phyloP scores from a whole-genome alignment of 2,329 filamentous ascomycete genomes.

The Penicillium sclerotiorum region DNA sequence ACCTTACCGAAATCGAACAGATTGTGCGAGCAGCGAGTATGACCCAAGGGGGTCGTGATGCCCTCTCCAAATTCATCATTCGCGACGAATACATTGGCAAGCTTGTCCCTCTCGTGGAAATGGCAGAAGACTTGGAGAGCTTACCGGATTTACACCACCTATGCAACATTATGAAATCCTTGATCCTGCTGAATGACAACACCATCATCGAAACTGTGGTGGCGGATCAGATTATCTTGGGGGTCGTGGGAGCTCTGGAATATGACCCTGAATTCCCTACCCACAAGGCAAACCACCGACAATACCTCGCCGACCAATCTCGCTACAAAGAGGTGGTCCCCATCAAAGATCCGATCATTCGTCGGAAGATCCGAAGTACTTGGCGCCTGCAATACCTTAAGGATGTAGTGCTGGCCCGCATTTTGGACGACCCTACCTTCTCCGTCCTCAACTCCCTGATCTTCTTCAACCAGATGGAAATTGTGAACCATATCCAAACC shows the following conservation, averaged over 20 bases:
- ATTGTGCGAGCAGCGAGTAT: conserved; percentile 78
- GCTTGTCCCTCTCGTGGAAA: conserved; percentile 79
- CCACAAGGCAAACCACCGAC: conserved; percentile 95
- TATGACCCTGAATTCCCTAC: conserved; percentile 98
- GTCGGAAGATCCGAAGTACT: conserved; percentile 91
- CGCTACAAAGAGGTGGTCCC: conserved; percentile 95
- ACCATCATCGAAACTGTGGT: conserved; percentile 93
- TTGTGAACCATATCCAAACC: conserved; percentile 88
- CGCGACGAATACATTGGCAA: conserved; percentile 84
- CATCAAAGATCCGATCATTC: conserved; percentile 79
- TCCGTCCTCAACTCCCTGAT: conserved; percentile 96
- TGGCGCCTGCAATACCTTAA: conserved; percentile 96
- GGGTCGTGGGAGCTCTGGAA: conserved; percentile 92
- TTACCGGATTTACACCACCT: conserved; percentile 82
- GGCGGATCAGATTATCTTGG: conserved; percentile 82
- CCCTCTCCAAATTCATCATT: conserved; percentile 83
- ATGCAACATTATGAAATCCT: conserved; percentile 97
- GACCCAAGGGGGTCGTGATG: conserved; percentile 76
- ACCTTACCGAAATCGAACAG: conserved; percentile 80
- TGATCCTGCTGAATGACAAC: conserved; percentile 93
- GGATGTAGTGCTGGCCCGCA: conserved; percentile 94
- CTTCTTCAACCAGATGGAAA: conserved; percentile 98
- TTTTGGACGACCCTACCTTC: conserved; percentile 96
- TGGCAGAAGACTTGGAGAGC: conserved; percentile 90
- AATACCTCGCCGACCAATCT: conserved; percentile 85